Evolutionary conservation across 2,329 filamentous ascomycete genomes (phyloP), one percentile per base, ranked within the genome.

Genomic region (Fusarium humuli): DNA sequence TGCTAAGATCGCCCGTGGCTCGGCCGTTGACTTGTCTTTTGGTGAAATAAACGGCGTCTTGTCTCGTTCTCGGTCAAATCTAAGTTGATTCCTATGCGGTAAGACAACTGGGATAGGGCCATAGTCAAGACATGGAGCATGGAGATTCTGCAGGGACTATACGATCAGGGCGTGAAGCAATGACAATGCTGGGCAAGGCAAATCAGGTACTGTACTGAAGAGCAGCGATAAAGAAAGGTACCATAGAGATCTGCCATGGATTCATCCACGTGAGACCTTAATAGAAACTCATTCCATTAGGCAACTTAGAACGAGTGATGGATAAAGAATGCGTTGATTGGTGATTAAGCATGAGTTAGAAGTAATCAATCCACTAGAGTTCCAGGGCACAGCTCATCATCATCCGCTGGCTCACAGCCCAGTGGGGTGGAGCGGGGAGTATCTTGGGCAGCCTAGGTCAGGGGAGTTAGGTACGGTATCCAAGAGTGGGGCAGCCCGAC

Each of bases 21-120:
- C 40, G 56, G 49, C 66, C 71, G 65, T 74, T 72, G 58, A 60
- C 46, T 44, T 65, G 53, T 46, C 69, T 50, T 56, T 62, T 54
- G 27, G 40, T 40, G 30, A 52, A 40, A n/a, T 53, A 41, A 67
- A 55, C 57, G 62, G 67, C 41, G 57, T 57, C 22, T 57, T 47
- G 46, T 59, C 37, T 48, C n/a, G 23, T 14, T 10, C 25, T 40
- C 23, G 45, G 23, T 47, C 30, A 56, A 16, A 8, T 41, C 6
- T 6, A 16, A 22, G 23, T 23, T 52, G 34, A 10, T 16, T 11
- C 18, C 14, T 9, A 12, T 20, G 6, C 23, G 22, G 49, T 16
- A 12, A 37, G 34, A 37, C 34, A 20, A 20, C 23, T 52, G 7
- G 25, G 20, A 29, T 12, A 52, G 34, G 49, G 20, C 34, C 23